Base-by-base conservation (phyloP, 352 stramenopile species). In the Pythium volutum region DNA sequence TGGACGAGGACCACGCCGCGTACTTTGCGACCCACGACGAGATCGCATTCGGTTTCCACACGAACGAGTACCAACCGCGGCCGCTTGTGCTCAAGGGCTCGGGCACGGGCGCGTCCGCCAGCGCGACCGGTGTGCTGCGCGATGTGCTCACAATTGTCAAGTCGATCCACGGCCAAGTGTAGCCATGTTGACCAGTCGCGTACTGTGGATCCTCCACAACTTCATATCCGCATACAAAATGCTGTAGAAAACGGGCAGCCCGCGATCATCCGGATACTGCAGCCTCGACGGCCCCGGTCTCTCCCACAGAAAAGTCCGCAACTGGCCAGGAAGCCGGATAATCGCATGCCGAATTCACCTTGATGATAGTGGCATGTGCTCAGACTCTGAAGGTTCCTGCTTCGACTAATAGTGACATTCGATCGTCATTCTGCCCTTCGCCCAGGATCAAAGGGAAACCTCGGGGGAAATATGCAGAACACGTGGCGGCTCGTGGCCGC, bases 61-160 rank as follows among this genome's bases (percentile, higher is more conserved):
- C 84, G n/a, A 71, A 80, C 49, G 77, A 89, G 70, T 90, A 93
- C 58, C 70, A 81, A 56, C 75, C 79, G 20, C 80, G 73, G 22
- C 78, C 81, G 41, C 59, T 91, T 36, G 76, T 90, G 41, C 77
- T 91, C 29, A 90, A 89, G 48, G 84, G 79, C 23, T 78, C 77
- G 6, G 84, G 84, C 38, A 81, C 81, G 4, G 84, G 84, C 51
- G 79, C 77, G 4, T 59, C 56, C 22, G 81, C 79, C 48, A 87
- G 76, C 36, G 84, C 81, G 43, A 91, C 80, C 29, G 84, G 84
- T 12, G 81, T 90, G 29, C 70, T 93, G 15, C 78, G 84, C 34
- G 84, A 93, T 42, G 73, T 91, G 18, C 70, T 91, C 55, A 90
- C 78, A 14, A 91, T 93, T 56, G 62, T 88, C 48, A 80, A 82